These are phyloP conservation scores for Colletotrichum sp. DNA, from an alignment of 2,329 filamentous ascomycete genomes.

Conservation along the genomic window DNA sequence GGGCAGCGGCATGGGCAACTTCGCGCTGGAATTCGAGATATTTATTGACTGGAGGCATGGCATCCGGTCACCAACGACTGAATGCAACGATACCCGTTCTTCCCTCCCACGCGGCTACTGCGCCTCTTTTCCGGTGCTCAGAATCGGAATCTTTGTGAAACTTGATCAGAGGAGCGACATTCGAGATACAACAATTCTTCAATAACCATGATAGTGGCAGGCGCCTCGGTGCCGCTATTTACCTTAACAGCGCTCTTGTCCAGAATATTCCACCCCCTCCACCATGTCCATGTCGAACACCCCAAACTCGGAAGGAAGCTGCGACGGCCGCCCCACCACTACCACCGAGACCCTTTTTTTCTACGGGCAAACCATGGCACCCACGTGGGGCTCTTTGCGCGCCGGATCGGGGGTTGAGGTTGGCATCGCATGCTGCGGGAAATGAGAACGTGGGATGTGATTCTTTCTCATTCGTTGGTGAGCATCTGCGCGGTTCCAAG, in stretches of 20 bases:
- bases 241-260: background rate
- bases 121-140: background rate
- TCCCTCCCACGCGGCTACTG: background rate
- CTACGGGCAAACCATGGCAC: slow-evolving; percentile 12
- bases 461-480: background rate
- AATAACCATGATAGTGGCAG: background rate
- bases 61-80: slow-evolving; percentile 3
- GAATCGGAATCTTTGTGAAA: background rate
- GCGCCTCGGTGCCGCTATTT: background rate
- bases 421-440: background rate
- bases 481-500: background rate
- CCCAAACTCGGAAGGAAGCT: background rate
- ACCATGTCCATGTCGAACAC: background rate
- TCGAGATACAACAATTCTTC: background rate
- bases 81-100: background rate
- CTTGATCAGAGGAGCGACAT: background rate
- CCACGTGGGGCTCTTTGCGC: slow-evolving; percentile 8
- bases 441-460: background rate
- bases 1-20: background rate
- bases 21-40: background rate
- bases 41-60: slow-evolving; percentile 12
- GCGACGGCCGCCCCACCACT: background rate
- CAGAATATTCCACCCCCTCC: slow-evolving; percentile 17
- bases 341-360: background rate
- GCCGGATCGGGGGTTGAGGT: background rate